Base-by-base conservation (phyloP, 2,329 filamentous ascomycete species). In the Arthrobotrys entomopaga region DNA sequence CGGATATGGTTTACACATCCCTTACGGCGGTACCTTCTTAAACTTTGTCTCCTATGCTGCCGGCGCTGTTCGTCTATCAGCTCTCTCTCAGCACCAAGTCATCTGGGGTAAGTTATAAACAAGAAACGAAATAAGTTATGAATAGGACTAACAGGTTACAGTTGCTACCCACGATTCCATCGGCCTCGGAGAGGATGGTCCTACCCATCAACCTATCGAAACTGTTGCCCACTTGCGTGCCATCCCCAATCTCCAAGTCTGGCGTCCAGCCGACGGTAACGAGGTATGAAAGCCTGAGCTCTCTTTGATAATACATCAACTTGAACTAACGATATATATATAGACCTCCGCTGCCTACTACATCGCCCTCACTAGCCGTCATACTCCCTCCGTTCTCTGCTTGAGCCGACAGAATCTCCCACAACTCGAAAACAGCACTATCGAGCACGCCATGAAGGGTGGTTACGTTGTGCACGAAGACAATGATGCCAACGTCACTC, bases 21-120 rank as follows among this genome's bases (percentile, higher is more conserved):
- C 95, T 79, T 96, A 93, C 79, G 89, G 89, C 78, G 95, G 95
- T 84, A 98, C 95, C 80, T 99, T 99, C 90, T 87, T 99, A 79
- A 99, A 98, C 90, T 99, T 99, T 83, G 93, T 98, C 79, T 98
- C 94, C 24, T 99, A 99, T 83, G 94, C 92, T 79, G 93, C 95
- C 78, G 95, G 95, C 84, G 90, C 95, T 80, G 90, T 98, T 82
- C 94, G 95, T 84, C 89, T 99, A 76, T 97, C 93, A 42, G 89
- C 95, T 46, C 88, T 99, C 79, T 96, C 93, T 53, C 93, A 91
- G 83, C 87, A 93, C 82, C 94, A 94, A 80, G 87, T 89, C 82
- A 93, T 99, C 86, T 96, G 95, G 90, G 69, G 69, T 66, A 57
- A 52, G 69, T 61, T 43, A 42, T n/a, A 11, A 40, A 42, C 43